Conservation (phyloP, 768 basidiomycete genomes). For the Leccinum boreale region DNA sequence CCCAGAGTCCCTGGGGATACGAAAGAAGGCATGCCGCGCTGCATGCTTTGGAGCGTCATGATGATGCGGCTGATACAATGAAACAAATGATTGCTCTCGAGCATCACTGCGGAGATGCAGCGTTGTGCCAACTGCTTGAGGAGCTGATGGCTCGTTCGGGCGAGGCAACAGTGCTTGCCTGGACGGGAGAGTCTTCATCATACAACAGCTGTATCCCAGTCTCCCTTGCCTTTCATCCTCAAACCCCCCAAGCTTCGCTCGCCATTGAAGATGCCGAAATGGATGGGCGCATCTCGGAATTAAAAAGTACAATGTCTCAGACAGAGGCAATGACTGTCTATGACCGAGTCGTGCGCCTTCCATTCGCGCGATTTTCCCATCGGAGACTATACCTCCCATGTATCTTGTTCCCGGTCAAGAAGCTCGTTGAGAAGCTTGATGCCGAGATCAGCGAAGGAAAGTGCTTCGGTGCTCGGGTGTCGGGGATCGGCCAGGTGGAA, state of each 20-base stretch:
- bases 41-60: no score
- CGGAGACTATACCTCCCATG: conserved; percentile 9
- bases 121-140: no score
- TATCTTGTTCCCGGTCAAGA: background rate
- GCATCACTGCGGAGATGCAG: no score
- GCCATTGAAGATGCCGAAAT: background rate
- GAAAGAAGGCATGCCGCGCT: background rate
- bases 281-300: no score
- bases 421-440: background rate
- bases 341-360: background rate
- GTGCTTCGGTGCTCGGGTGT: background rate
- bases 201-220: conserved; percentile 15
- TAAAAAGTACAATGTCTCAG: background rate
- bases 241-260: background rate
- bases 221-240: background rate
- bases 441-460: background rate
- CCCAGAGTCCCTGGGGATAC: no score
- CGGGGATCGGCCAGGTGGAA: background rate
- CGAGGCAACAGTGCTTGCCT: background rate
- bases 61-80: background rate
- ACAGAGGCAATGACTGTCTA: background rate
- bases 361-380: background rate
- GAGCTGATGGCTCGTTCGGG: no score
- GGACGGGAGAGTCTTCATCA: conserved; percentile 6
- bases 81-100: no score